A percentile compares a stretch with the other conserved stretches of the same genome.
Conservation (phyloP, 1,139 yeast genomes). For the Pichia sp. region DNA sequence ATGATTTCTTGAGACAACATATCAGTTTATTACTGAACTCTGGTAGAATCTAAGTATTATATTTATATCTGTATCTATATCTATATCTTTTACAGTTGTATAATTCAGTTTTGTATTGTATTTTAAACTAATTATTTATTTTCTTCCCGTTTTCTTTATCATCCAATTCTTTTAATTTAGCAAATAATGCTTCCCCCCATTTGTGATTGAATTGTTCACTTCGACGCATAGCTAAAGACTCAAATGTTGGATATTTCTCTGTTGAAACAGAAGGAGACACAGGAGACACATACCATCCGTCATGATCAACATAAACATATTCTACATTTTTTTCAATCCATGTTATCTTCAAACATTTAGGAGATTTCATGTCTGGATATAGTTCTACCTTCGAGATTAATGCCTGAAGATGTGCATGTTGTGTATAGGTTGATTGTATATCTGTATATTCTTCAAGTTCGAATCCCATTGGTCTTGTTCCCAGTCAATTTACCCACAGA, state of each 20-base stretch:
- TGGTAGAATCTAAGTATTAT: conserved; percentile 35
- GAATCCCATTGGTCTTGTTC: background rate
- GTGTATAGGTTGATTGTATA: conserved; percentile 7
- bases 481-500: background rate
- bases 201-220: conserved; percentile 17
- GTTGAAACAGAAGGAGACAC: too few species aligned
- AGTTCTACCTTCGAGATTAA: conserved; percentile 4
- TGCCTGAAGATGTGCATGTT: conserved; percentile 6
- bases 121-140: background rate
- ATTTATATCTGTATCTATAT: background rate
- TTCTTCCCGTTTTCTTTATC: background rate
- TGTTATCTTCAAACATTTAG: conserved; percentile 1
- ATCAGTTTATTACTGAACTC: conserved; percentile 62
- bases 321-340: conserved; percentile 10
- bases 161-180: conserved; percentile 12
- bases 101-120: background rate
- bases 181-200: conserved; percentile 20
- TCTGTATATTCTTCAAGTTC: conserved; percentile 2
- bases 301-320: conserved; percentile 14
- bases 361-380: background rate
- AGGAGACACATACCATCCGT: conserved; percentile 23
- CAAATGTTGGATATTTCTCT: conserved; percentile 26
- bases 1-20: conserved; percentile 69
- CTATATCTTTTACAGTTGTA: background rate
- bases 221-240: conserved; percentile 20